These are phyloP conservation scores for Aspergillus sclerotioniger DNA, from an alignment of 495 filamentous ascomycete species.

Conservation along the genomic window DNA sequence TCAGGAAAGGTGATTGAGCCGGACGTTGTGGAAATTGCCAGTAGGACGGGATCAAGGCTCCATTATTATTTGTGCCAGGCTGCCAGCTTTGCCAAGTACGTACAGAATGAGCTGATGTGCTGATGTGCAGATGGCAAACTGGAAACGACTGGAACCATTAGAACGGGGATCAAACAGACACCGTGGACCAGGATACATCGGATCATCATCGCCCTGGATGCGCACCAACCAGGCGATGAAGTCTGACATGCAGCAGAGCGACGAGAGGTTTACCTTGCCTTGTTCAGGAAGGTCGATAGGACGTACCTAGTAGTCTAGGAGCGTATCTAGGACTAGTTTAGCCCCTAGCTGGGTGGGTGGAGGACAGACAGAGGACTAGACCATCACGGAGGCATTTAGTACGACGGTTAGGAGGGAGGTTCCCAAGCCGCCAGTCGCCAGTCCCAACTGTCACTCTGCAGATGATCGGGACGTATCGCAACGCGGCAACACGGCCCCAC, in stretches of 20 bases:
- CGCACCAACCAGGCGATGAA: no score
- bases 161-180: no score
- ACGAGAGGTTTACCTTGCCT: not conserved
- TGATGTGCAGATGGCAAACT: no score
- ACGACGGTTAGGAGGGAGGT: no score
- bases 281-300: not conserved
- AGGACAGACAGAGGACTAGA: not conserved
- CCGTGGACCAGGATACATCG: no score
- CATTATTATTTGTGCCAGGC: not conserved
- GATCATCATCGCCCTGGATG: no score
- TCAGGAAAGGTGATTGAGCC: not conserved
- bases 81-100: no score
- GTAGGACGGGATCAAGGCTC: not conserved
- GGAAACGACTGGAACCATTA: no score
- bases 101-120: no score
- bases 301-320: not conserved
- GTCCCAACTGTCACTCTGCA: constrained; percentile 19
- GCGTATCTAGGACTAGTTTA: not conserved
- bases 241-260: not conserved
- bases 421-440: not conserved
- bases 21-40: not conserved
- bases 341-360: not conserved
- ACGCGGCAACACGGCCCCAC: constrained; percentile 15
- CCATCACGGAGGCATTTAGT: constrained; percentile 3
- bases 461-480: constrained; percentile 16